phyloP scores from a whole-genome alignment of 2,329 filamentous ascomycete genomes.

The Trichophyton schoenleinii region DNA sequence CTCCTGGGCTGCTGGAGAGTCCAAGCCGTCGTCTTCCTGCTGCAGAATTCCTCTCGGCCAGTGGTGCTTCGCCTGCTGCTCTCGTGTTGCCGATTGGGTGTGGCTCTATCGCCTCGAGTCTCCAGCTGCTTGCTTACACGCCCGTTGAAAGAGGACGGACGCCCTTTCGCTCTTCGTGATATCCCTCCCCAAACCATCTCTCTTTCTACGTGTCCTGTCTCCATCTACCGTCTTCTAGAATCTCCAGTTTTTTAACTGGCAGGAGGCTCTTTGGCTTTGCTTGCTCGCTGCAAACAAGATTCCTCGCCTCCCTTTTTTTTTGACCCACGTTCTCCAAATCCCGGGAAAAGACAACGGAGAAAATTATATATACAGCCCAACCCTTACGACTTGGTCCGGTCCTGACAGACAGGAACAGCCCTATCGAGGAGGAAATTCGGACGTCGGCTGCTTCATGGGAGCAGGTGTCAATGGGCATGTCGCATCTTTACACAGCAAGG shows the following conservation, averaged over 20 bases:
- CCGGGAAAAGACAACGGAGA: neutral
- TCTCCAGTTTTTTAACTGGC: neutral
- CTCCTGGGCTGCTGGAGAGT: too few species aligned
- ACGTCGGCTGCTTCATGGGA: constrained; percentile 29
- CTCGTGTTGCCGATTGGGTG: neutral
- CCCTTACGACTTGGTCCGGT: neutral
- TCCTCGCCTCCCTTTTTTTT: neutral
- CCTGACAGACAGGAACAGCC: neutral
- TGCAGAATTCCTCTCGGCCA: neutral
- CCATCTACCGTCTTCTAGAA: neutral
- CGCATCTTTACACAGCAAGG: constrained; percentile 25
- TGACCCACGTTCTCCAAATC: neutral
- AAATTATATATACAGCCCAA: neutral
- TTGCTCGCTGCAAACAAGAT: neutral
- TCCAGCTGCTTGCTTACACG: neutral
- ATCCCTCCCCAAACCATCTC: neutral
- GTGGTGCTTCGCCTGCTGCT: neutral
- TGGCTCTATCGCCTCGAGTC: neutral
- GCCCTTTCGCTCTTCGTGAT: neutral
- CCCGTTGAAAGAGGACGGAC: neutral
- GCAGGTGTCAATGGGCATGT: constrained; percentile 33
- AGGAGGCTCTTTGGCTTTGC: neutral
- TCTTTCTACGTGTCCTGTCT: neutral
- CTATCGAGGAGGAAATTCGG: neutral
- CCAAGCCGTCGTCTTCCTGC: too few species aligned